Evolutionary conservation across 257 asterid genomes (phyloP), one percentile per base, ranked within the genome.

Genomic region (Ligustrum vulgare): DNA sequence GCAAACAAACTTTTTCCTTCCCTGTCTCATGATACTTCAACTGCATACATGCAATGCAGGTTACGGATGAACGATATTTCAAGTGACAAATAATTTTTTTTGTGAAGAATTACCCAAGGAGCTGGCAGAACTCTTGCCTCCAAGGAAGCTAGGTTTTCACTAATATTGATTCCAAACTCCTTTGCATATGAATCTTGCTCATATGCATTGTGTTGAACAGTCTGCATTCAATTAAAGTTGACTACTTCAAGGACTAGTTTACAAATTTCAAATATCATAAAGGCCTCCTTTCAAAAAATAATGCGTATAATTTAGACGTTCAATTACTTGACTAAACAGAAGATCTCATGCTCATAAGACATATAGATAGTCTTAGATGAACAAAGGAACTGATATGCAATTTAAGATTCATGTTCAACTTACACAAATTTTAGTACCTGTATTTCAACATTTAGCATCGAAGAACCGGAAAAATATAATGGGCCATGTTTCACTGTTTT

Each of bases 121-220:
- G 99, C 97, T 47, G 99, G 99, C 54, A 96, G 91, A 78, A 96
- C 97, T 69, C 99, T 84, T 36, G 99, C 99, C 87, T 96, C 99
- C 22, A 96, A 90, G 0, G 93, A 80, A 31, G 97, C 91, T 71
- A 90, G 51, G 72, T 88, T 91, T 79, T 93, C 99, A 49, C 93
- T 96, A 77, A 96, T 91, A 70, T 80, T 89, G 49, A 96, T 89
- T 58, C 99, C 99, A 69, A 96, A 96, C 83, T 95, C 99, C 72
- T 86, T 90, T 23, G 99, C 99, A 67, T 91, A 95, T 37, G 97
- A 93, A 77, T 95, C 98, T 82, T 91, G 92, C 20, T 89, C 97
- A 51, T 93, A 95, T 39, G 80, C 87, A 80, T 91, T 95, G 67
- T 91, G 96, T 39, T 95, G 97, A 67, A 95, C 93, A 34, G 97